phyloP scores from a whole-genome alignment of 768 basidiomycete species.

The Mycena crocata region DNA sequence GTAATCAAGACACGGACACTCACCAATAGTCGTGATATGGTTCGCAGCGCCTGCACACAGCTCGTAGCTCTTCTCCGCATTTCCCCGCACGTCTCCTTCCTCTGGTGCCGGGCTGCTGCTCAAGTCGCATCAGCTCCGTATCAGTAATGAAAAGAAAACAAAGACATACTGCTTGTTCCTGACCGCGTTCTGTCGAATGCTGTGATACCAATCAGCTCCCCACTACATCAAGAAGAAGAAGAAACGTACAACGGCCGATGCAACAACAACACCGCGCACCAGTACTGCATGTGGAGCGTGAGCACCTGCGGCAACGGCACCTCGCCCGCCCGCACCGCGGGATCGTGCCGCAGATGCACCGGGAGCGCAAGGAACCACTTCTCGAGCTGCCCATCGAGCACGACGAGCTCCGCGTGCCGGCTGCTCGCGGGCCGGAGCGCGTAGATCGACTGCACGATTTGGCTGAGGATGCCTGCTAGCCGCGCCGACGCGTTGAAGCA shows the following conservation, averaged over 20 bases:
- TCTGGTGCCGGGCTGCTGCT: constrained; percentile 52
- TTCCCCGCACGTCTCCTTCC: constrained; percentile 64
- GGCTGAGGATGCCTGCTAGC: constrained; percentile 79
- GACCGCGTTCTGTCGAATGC: constrained; percentile 53
- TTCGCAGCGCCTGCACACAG: constrained; percentile 83
- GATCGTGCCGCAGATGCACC: constrained; percentile 73
- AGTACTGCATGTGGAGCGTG: constrained; percentile 88
- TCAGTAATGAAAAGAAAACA: not conserved
- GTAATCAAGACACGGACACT: constrained; percentile 24
- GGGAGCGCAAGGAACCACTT: constrained; percentile 83
- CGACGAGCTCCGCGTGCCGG: constrained; percentile 67
- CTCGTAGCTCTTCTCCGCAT: constrained; percentile 75
- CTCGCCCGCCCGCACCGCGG: constrained; percentile 38
- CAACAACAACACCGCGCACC: constrained; percentile 80
- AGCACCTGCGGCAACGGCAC: constrained; percentile 72
- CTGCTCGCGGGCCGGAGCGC: constrained; percentile 67
- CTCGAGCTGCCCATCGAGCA: constrained; percentile 71
- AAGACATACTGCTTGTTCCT: constrained; percentile 54
- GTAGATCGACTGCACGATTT: constrained; percentile 78
- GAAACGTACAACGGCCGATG: constrained; percentile 82
- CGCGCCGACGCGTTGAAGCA: constrained; percentile 81
- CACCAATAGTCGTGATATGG: constrained; percentile 78
- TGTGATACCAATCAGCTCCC: constrained; percentile 35
- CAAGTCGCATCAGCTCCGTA: not conserved
- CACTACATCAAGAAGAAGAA: constrained; percentile 12